These are phyloP conservation scores for Agastache rugosa DNA, from an alignment of 257 asterid genomes.

Conservation along the genomic window DNA sequence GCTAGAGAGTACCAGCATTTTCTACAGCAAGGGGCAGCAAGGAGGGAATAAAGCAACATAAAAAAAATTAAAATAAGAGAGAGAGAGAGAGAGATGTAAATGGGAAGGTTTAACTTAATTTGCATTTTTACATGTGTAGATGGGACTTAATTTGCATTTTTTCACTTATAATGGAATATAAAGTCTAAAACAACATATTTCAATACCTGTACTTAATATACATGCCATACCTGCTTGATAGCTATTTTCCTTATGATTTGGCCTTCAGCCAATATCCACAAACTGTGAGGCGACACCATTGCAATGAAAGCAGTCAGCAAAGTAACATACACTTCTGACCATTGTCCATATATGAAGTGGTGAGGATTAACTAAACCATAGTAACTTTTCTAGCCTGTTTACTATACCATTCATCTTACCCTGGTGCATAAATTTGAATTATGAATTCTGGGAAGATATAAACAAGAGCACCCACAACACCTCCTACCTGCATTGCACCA, in stretches of 20 bases:
- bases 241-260: conserved; percentile 50
- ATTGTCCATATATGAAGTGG: neutral
- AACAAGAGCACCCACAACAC: conserved; percentile 45
- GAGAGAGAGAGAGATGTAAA: too few species aligned
- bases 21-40: conserved; percentile 8
- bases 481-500: conserved; percentile 48
- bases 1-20: conserved; percentile 15
- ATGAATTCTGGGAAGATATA: conserved; percentile 48
- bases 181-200: neutral
- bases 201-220: neutral
- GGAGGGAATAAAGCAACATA: neutral
- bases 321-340: conserved; percentile 3
- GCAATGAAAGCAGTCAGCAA: conserved; percentile 29
- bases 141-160: neutral
- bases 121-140: neutral
- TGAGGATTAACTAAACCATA: conserved; percentile 21
- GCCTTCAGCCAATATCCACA: conserved; percentile 53
- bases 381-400: conserved; percentile 13
- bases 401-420: conserved; percentile 44
- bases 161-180: conserved; percentile 8
- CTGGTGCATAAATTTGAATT: conserved; percentile 53
- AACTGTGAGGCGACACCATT: conserved; percentile 38
- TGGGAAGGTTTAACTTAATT: conserved; percentile 18
- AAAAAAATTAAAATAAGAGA: neutral
- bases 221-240: conserved; percentile 46